phyloP scores from a whole-genome alignment of 1,284 basidiomycete species.

The Tylopilus sp. region DNA sequence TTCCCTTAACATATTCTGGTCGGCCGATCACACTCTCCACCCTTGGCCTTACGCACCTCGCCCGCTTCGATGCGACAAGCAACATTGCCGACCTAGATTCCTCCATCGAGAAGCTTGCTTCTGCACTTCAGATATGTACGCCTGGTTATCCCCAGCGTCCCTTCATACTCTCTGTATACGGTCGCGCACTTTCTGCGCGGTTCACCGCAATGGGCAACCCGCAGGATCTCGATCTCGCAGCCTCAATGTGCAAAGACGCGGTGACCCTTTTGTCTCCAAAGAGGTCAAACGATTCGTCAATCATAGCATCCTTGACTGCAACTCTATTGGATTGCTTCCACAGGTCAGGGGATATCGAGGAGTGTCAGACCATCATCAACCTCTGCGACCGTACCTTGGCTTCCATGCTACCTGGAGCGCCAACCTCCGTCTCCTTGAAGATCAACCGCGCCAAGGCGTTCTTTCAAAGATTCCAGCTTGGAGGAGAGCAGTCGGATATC shows the following conservation, averaged over 20 bases:
- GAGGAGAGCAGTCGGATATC: slow-evolving; percentile 18
- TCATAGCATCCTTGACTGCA: slow-evolving; percentile 6
- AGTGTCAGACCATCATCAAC: slow-evolving; percentile 19
- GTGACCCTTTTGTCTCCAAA: slow-evolving; percentile 7
- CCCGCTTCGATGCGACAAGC: slow-evolving; percentile 13
- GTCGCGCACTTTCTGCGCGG: slow-evolving; percentile 13
- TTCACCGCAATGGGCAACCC: slow-evolving; percentile 16
- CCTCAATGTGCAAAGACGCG: slow-evolving; percentile 17
- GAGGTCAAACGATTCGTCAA: slow-evolving; percentile 1
- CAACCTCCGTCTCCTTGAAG: slow-evolving; percentile 8
- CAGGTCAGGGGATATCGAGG: slow-evolving; percentile 9
- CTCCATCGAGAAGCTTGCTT: slow-evolving; percentile 15
- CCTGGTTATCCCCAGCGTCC: slow-evolving; percentile 8
- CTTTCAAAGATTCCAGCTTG: slow-evolving; percentile 9
- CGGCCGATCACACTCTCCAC: slow-evolving; percentile 13
- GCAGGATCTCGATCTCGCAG: slow-evolving; percentile 15
- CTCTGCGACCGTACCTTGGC: slow-evolving; percentile 20
- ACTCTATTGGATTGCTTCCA: slow-evolving; percentile 10
- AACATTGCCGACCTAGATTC: slow-evolving; percentile 15
- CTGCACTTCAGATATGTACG: slow-evolving; percentile 15
- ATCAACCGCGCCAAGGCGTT: slow-evolving; percentile 20
- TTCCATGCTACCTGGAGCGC: not conserved
- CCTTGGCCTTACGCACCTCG: slow-evolving; percentile 11
- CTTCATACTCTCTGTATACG: slow-evolving; percentile 17
- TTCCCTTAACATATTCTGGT: slow-evolving; percentile 5